Base-by-base conservation (phyloP, 768 basidiomycete species). In the Lentinula detonsa region DNA sequence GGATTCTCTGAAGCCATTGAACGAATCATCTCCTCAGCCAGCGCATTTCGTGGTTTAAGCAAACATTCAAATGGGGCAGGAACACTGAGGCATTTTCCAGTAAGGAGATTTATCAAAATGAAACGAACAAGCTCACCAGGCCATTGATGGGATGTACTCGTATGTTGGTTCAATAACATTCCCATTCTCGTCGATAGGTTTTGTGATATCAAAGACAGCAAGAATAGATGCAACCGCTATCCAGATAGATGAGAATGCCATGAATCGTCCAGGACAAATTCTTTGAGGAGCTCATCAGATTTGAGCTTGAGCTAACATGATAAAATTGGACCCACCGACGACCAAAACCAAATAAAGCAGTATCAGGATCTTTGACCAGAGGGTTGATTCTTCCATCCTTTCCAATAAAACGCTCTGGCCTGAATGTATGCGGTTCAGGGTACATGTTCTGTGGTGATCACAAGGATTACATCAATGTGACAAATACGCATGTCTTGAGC, bases 401-500 rank as follows among this genome's bases (percentile, higher is more conserved):
- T 53, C 64, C 63, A 23, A 70, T 58, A 57, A 67, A 73, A 11
- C 72, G 65, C n/a, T 68, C 69, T 33, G 72, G 70, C 34, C 64
- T 58, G 66, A 72, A 73, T 10, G 45, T 51, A 42, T 66, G 59
- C 6, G 72, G 72, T 16, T 69, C 65, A 18, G 71, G 71, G 62
- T 70, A 73, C 23, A 62, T 53, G 37, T 51, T 33, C 51, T 62
- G 11, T 4, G 3, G 60, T 15, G 18, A 43, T 11, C 18, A 45
- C 21, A 34, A 56, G 11, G 28, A 28, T 57, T 43, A 31, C 13
- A 4, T 23, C n/a, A 28, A 15, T 31, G 4, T 37, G 23, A 13
- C 15, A 21, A 2, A 13, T 5, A 16, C 8, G n/a, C 50, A 31
- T 6, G n/a, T 43, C 6, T 43, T 5, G 16, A 43, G 42, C 39